Percentiles rank a stretch among this genome's conserved stretches.
These are phyloP conservation scores for Cucumis cinereus DNA, from an alignment of 306 rosid genomes.

Conservation along the genomic window DNA sequence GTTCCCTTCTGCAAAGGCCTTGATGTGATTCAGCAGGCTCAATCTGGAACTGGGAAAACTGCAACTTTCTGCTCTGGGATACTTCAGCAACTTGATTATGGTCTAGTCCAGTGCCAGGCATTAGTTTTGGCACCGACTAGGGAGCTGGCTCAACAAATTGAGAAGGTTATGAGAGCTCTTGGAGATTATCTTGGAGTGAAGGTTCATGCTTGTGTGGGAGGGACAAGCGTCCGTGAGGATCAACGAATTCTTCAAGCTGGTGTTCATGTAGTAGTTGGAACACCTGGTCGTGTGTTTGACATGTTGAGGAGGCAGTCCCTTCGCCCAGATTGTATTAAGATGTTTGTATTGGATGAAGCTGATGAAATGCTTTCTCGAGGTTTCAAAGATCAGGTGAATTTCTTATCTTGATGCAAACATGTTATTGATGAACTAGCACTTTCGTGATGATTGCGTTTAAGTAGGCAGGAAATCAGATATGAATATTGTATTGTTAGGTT, in stretches of 20 bases:
- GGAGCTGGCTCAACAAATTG: conserved; percentile 95
- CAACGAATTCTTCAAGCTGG: conserved; percentile 98
- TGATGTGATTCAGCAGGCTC: conserved; percentile 97
- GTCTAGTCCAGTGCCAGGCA: conserved; percentile 83
- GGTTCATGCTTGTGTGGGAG: conserved; percentile 97
- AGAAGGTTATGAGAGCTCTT: conserved; percentile 96
- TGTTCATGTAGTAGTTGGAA: conserved; percentile 89
- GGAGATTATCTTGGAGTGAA: conserved; percentile 99
- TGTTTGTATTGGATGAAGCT: conserved; percentile 96
- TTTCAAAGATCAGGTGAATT: conserved; percentile 86
- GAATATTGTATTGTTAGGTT: neutral
- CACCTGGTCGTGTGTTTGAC: conserved; percentile 96
- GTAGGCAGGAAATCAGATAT: neutral
- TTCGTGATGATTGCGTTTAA: neutral
- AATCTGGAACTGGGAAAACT: conserved; percentile 95
- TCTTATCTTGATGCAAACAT: neutral
- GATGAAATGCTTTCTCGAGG: conserved; percentile 99
- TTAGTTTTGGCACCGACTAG: conserved; percentile 93
- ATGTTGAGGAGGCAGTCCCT: conserved; percentile 95
- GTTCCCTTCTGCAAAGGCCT: conserved; percentile 97
- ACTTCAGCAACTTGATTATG: conserved; percentile 92
- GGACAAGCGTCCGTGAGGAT: conserved; percentile 93
- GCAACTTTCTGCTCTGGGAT: conserved; percentile 96
- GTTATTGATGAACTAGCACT: neutral
- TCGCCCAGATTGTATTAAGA: conserved; percentile 65